A percentile compares a stretch with the other conserved stretches of the same genome.
Conservation (phyloP, 2,329 filamentous ascomycete genomes). For the Colletotrichum aenigma region DNA sequence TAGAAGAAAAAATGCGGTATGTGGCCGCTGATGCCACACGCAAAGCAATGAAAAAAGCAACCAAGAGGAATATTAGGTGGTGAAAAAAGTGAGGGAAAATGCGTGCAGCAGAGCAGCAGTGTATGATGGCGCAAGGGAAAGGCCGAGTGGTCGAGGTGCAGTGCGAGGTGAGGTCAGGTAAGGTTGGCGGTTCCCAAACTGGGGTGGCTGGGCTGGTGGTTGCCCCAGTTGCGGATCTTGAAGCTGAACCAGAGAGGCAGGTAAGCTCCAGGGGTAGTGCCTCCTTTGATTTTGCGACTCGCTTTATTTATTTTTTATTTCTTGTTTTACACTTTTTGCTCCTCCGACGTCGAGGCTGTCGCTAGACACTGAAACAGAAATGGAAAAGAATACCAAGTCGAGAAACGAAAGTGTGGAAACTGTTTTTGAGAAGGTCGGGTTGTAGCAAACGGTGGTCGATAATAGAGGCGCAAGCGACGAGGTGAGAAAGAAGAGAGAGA, state of each 20-base stretch:
- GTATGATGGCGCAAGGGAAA: slow-evolving; percentile 2
- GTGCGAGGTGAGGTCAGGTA: neutral
- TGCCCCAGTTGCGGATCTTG: slow-evolving; percentile 17
- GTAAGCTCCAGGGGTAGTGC: neutral
- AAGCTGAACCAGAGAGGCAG: slow-evolving; percentile 12
- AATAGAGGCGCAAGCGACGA: neutral
- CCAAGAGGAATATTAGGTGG: neutral
- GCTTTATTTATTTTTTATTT: neutral
- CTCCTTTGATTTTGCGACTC: neutral
- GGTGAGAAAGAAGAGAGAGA: neutral
- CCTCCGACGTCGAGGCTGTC: neutral
- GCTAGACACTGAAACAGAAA: neutral
- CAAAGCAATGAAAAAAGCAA: slow-evolving; percentile 8
- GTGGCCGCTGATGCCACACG: slow-evolving; percentile 6
- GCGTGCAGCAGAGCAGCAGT: neutral
- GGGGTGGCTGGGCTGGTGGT: slow-evolving; percentile 16
- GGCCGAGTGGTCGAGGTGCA: slow-evolving; percentile 1
- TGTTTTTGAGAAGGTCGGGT: neutral
- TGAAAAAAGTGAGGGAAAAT: neutral
- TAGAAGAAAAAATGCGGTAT: neutral
- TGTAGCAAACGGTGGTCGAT: neutral
- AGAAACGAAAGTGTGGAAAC: neutral
- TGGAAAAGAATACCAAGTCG: neutral
- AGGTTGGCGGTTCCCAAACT: slow-evolving; percentile 16
- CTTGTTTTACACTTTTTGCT: neutral